Evolutionary conservation across 75 land plant genomes (phyloP).

Genomic region (Cunninghamia lanceolata): DNA sequence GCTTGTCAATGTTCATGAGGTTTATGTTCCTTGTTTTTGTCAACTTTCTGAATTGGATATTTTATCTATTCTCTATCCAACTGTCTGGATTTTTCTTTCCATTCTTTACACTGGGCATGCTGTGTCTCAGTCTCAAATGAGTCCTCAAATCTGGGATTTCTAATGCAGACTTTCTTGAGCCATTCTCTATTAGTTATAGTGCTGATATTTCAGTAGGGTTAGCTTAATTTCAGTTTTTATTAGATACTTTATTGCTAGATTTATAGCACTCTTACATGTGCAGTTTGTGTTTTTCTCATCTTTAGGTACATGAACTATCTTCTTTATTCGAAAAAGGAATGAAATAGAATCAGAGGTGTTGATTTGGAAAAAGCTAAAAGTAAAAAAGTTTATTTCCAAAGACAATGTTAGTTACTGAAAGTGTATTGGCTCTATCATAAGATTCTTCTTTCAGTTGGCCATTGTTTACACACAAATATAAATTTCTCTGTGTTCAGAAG

Average conservation of each 20-base stretch:
- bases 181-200: not conserved
- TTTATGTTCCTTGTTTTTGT: not conserved
- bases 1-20: not conserved
- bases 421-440: not conserved
- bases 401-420: not conserved
- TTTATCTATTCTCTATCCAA: not conserved
- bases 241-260: not conserved
- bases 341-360: not conserved
- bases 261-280: not conserved
- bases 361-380: not conserved
- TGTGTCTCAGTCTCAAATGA: not conserved
- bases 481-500: not conserved
- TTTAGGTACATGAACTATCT: not conserved
- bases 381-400: not conserved
- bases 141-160: not conserved
- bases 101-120: not conserved
- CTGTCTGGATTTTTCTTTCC: not conserved
- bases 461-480: not conserved
- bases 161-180: conserved; percentile 1
- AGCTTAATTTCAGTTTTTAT: not conserved
- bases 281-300: not conserved
- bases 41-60: not conserved
- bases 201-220: not conserved
- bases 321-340: not conserved
- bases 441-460: not conserved